Evolutionary conservation across 257 asterid genomes (phyloP), one percentile per base, ranked within the genome.

Genomic region (Nicotiana noctiflora): DNA sequence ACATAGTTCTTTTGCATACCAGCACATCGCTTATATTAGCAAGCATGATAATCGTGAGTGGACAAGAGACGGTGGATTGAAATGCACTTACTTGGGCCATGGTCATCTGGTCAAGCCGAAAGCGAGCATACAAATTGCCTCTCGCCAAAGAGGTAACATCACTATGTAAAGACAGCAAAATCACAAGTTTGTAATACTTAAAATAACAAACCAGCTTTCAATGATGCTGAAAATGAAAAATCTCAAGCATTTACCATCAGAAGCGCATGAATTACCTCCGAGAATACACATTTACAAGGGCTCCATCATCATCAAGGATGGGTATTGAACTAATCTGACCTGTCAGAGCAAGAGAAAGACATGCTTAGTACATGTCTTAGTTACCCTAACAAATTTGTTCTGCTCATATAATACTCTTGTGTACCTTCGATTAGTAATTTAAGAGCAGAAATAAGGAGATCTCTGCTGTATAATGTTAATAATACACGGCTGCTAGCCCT

Each of bases 311-410:
- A 62, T 91, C 90, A 53, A 91, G 83, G 74, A 92, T 83, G n/a
- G 97, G 97, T 55, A 91, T 70, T 34, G 95, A 90, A 79, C 97
- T 91, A 85, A 92, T 84, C 76, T 84, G 85, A 77, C 90, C 95
- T 92, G 94, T 53, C 80, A 85, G 70, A 77, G 64, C 59, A 79
- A 81, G 44, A 79, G 57, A 83, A 80, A 57, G 31, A 65, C 23
- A 12, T 80, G 27, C 66, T 52, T 53, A 49, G 5, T 5, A 75
- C 7, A 2, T 23, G 17, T 66, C 44, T 40, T 40, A 40, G 11
- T 40, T 40, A 8, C 29, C 29, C 29, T 27, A 40, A 46, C 21
- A 72, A 46, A 5, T 19, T 14, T 46, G 37, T 23, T 23, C 23
- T 15, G 27, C 77, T 52, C 15, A 19, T 18, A 44, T 49, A 56